Evolutionary conservation across 768 basidiomycete species (phyloP), one percentile per base, ranked within the genome.

Genomic region (Agaricus subrufescens): DNA sequence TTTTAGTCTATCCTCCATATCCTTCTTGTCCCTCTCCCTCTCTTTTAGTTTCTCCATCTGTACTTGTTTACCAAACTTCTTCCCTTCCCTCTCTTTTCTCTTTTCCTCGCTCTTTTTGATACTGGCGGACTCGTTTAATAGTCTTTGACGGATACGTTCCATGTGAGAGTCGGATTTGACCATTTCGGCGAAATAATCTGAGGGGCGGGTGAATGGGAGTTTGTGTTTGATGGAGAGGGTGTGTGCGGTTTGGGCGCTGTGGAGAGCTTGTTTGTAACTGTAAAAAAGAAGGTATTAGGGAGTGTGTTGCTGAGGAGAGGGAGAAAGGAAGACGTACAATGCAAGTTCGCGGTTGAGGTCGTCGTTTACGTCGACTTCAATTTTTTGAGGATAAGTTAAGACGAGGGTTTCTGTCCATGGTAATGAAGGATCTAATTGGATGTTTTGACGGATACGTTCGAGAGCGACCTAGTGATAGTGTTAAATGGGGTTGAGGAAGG

Each of bases 101-200:
- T 93, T 94, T 53, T 93, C 89, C 66, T 98, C 96, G 57, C 88
- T 82, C 69, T 89, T 91, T 70, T 97, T 94, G 62, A 98, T 94
- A 1, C 81, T 79, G 0, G 93, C 90, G 26, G 77, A 74, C 69
- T 98, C 97, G 71, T 98, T 91, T 27, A 98, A 78, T 26, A 98
- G 71, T 15, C 88, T 84, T 59, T 93, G 87, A 52, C 97, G 88
- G 62, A 98, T 91, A 57, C 94, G 85, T 68, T 97, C 94, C 97
- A 99, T 99, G 72, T 99, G 97, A 6, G 89, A 76, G 64, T 99
- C 97, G 31, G 86, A 87, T 71, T 98, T 98, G 62, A 98, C 89
- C 96, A 98, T 98, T 73, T 98, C 96, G 25, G 96, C 96, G 61
- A 96, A 98, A 69, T 94, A 98, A 71, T 98, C 96, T 0, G 83